These are phyloP conservation scores for Paramecium sonneborni DNA, from an alignment of 73 alveolate species.

Conservation along the genomic window DNA sequence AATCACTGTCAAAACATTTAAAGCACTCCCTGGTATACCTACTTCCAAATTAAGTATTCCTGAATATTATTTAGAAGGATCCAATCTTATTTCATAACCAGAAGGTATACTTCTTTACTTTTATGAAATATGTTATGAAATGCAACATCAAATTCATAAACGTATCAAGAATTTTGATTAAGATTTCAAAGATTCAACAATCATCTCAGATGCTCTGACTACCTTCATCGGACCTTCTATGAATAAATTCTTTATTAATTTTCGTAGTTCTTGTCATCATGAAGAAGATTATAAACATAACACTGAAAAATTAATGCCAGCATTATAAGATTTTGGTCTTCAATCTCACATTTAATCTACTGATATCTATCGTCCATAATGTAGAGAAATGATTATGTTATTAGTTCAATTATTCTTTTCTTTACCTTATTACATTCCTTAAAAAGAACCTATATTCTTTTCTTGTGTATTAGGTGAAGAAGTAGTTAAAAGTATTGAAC, in stretches of 20 bases:
- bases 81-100: conserved; percentile 88
- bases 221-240: not conserved
- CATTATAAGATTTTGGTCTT: conserved; percentile 88
- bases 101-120: conserved; percentile 93
- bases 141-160: conserved; percentile 76
- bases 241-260: not conserved
- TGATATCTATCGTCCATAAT: conserved; percentile 89
- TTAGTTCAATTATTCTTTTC: conserved; percentile 88
- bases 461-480: conserved; percentile 95
- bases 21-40: conserved; percentile 87
- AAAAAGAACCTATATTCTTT: conserved; percentile 89
- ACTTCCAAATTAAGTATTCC: conserved; percentile 79
- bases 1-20: conserved; percentile 91
- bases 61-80: conserved; percentile 78
- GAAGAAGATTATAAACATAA: conserved; percentile 82
- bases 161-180: conserved; percentile 80
- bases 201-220: not conserved
- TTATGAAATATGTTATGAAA: conserved; percentile 78
- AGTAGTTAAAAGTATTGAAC: conserved; percentile 90
- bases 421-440: conserved; percentile 97
- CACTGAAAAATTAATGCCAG: conserved; percentile 85
- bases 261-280: conserved; percentile 19
- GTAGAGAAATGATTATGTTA: conserved; percentile 93
- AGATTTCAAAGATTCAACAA: conserved; percentile 66
- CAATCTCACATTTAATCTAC: conserved; percentile 76